These are phyloP conservation scores for Pseudonectria buxi DNA, from an alignment of 2,329 filamentous ascomycete species.

Conservation along the genomic window DNA sequence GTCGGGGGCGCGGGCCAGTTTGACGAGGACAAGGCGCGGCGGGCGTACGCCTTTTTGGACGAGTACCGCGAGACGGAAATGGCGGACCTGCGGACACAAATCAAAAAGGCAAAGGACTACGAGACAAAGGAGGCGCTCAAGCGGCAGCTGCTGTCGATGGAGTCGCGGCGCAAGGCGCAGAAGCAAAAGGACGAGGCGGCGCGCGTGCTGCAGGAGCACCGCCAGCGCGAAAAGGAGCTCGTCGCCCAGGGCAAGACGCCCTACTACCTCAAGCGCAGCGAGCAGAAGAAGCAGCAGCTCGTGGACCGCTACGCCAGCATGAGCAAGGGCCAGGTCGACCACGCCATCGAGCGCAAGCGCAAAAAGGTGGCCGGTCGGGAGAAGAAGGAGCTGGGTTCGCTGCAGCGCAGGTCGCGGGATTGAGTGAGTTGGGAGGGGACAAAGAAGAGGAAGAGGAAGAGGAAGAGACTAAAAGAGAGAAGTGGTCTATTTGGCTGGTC, in stretches of 20 bases:
- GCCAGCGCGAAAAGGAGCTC: slow-evolving; percentile 73
- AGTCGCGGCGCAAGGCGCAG: slow-evolving; percentile 67
- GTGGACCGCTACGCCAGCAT: slow-evolving; percentile 73
- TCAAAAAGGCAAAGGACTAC: slow-evolving; percentile 59
- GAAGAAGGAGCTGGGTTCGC: slow-evolving; percentile 59
- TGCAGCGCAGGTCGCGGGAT: slow-evolving; percentile 26
- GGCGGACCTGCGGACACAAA: slow-evolving; percentile 59
- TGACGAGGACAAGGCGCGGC: slow-evolving; percentile 54
- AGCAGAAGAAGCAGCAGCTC: slow-evolving; percentile 81
- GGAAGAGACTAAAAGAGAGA: too few relatives aligned
- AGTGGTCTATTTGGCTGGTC: too few relatives aligned
- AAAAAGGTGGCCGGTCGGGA: slow-evolving; percentile 88
- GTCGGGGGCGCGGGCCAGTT: slow-evolving; percentile 35
- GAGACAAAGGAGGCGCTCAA: slow-evolving; percentile 67
- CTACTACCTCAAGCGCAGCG: slow-evolving; percentile 87
- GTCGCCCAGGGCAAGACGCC: slow-evolving; percentile 85
- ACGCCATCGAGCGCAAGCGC: slow-evolving; percentile 74
- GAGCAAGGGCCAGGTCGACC: slow-evolving; percentile 79
- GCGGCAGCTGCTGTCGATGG: slow-evolving; percentile 67
- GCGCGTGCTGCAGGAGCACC: slow-evolving; percentile 66
- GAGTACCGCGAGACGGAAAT: slow-evolving; percentile 84
- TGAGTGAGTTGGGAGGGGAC: neutral
- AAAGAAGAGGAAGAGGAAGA: too few relatives aligned
- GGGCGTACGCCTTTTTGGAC: slow-evolving; percentile 81
- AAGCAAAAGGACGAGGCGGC: slow-evolving; percentile 62